phyloP scores from a whole-genome alignment of 257 asterid genomes.

The Solanum piurae region DNA sequence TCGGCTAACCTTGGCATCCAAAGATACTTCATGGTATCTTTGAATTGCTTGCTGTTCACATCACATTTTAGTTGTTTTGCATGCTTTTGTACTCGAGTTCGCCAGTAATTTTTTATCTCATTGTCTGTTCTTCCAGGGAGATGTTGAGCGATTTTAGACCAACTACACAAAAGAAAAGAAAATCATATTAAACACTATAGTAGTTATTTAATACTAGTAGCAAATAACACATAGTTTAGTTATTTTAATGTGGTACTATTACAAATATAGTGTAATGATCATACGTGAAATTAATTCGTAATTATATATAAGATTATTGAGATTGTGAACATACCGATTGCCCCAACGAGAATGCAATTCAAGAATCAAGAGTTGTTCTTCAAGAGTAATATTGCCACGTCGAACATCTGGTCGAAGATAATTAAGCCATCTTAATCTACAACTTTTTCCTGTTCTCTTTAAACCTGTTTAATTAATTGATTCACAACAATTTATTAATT shows the following conservation, averaged over 20 bases:
- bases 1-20: conserved; percentile 85
- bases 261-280: background rate
- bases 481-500: background rate
- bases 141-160: conserved; percentile 86
- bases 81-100: conserved; percentile 81
- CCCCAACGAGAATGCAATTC: conserved; percentile 96
- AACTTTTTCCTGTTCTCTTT: conserved; percentile 79
- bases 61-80: conserved; percentile 91
- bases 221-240: background rate
- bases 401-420: conserved; percentile 86
- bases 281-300: background rate
- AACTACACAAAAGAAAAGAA: conserved; percentile 15
- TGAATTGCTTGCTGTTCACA: conserved; percentile 85
- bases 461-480: conserved; percentile 29
- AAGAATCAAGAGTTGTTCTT: conserved; percentile 80
- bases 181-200: background rate
- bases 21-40: conserved; percentile 79
- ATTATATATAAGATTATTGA: background rate
- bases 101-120: conserved; percentile 77
- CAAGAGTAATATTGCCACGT: conserved; percentile 80
- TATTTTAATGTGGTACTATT: background rate
- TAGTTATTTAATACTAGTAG: background rate
- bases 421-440: conserved; percentile 67
- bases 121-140: conserved; percentile 73
- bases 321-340: conserved; percentile 35